A percentile compares a stretch with the other conserved stretches of the same genome.
phyloP scores from a whole-genome alignment of 305 asterid species.

The Fraxinus paxiana region DNA sequence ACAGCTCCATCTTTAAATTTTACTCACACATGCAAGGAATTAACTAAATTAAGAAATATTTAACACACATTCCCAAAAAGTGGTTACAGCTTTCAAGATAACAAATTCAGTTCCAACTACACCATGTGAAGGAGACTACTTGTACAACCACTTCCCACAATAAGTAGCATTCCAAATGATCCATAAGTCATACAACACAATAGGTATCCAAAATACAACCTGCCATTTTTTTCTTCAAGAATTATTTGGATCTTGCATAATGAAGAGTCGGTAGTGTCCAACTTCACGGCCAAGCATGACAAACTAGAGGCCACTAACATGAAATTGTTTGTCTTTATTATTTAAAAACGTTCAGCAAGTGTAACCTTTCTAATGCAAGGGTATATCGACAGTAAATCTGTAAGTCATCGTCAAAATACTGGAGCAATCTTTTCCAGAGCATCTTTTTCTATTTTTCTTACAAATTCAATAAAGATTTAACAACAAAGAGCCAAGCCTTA shows the following conservation, averaged over 20 bases:
- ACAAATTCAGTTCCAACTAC: neutral
- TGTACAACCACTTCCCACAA: neutral
- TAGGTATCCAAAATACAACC: neutral
- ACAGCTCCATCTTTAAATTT: neutral
- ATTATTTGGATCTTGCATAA: neutral
- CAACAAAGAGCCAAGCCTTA: neutral
- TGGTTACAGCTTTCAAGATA: neutral
- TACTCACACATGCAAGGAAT: neutral
- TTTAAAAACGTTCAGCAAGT: neutral
- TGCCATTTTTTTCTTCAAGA: neutral
- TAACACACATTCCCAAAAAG: neutral
- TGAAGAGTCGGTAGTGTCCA: neutral
- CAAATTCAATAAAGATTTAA: neutral
- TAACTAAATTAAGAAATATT: neutral
- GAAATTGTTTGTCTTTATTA: neutral
- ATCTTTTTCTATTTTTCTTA: neutral
- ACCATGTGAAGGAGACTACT: neutral
- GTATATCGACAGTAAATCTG: neutral
- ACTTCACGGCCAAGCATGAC: neutral
- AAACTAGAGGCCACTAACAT: neutral
- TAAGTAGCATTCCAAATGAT: neutral
- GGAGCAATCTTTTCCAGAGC: neutral
- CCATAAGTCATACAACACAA: neutral
- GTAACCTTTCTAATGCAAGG: neutral
- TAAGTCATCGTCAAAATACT: neutral